phyloP scores from a whole-genome alignment of 345 rosid genomes.

The Jatropha curcas region DNA sequence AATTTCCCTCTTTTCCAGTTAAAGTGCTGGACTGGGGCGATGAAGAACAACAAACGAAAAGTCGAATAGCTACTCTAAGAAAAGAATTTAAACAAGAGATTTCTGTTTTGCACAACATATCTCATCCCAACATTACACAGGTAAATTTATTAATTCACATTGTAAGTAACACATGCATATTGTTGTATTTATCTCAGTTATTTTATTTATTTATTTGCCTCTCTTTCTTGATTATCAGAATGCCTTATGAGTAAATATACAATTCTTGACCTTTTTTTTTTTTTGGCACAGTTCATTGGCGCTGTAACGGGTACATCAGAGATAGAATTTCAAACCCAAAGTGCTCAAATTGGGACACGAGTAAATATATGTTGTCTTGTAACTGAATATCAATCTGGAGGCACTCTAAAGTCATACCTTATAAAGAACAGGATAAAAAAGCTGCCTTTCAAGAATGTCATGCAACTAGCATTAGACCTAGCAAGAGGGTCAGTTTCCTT shows the following conservation, averaged over 20 bases:
- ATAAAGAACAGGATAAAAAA: slow-evolving; percentile 17
- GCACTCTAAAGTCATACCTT: slow-evolving; percentile 18
- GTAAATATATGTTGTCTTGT: slow-evolving; percentile 1
- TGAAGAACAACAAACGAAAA: background rate
- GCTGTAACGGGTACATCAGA: background rate
- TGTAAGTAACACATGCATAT: too few species aligned
- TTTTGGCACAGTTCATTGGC: background rate
- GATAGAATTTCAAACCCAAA: background rate
- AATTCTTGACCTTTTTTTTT: background rate
- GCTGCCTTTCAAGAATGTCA: slow-evolving; percentile 15
- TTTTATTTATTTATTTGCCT: background rate
- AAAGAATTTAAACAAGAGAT: background rate
- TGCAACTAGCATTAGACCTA: slow-evolving; percentile 20
- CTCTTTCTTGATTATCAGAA: background rate
- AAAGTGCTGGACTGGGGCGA: background rate
- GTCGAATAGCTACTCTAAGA: background rate
- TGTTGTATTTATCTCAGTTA: background rate
- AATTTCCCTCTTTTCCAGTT: background rate
- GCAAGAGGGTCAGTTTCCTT: slow-evolving; percentile 20
- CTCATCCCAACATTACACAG: slow-evolving; percentile 4
- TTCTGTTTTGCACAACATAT: background rate
- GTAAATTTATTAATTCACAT: too few species aligned
- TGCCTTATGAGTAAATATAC: background rate
- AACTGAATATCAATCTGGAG: slow-evolving; percentile 13
- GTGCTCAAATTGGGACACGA: background rate